phyloP scores from a whole-genome alignment of 768 basidiomycete genomes.

The Trametes cingulata region DNA sequence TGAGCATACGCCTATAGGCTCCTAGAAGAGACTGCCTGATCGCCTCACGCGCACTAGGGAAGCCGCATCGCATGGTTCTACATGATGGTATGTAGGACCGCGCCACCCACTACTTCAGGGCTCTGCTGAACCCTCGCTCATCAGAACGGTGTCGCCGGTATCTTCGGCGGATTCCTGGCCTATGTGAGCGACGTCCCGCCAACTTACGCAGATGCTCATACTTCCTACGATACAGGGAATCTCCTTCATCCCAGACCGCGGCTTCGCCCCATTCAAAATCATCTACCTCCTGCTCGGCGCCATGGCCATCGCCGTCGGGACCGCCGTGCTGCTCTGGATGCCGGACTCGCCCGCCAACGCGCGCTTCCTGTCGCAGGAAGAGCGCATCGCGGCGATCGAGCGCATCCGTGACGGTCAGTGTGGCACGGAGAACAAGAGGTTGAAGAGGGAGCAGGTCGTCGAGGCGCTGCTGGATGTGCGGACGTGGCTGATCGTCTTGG shows the following conservation, averaged over 20 bases:
- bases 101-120: no score
- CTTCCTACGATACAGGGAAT: conserved; percentile 15
- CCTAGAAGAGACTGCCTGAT: no score
- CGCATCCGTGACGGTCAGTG: conserved; percentile 67
- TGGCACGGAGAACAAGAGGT: conserved; percentile 60
- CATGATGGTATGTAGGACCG: conserved; percentile 49
- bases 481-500: conserved; percentile 66
- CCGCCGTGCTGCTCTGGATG: conserved; percentile 58
- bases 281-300: conserved; percentile 62
- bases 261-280: conserved; percentile 56
- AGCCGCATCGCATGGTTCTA: conserved; percentile 69
- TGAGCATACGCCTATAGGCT: no score
- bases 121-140: neutral
- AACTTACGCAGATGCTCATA: neutral
- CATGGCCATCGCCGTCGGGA: conserved; percentile 58
- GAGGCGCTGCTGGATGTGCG: conserved; percentile 60
- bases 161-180: conserved; percentile 68
- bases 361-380: conserved; percentile 54
- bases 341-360: conserved; percentile 69
- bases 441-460: conserved; percentile 59
- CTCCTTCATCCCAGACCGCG: conserved; percentile 28
- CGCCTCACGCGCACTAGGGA: conserved; percentile 37
- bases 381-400: conserved; percentile 63
- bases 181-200: conserved; percentile 34
- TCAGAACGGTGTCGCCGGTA: conserved; percentile 23